Percentiles rank a stretch among this genome's conserved stretches.
Evolutionary conservation across 2,329 filamentous ascomycete species (phyloP).

Genomic region (Aspergillus sojae): DNA sequence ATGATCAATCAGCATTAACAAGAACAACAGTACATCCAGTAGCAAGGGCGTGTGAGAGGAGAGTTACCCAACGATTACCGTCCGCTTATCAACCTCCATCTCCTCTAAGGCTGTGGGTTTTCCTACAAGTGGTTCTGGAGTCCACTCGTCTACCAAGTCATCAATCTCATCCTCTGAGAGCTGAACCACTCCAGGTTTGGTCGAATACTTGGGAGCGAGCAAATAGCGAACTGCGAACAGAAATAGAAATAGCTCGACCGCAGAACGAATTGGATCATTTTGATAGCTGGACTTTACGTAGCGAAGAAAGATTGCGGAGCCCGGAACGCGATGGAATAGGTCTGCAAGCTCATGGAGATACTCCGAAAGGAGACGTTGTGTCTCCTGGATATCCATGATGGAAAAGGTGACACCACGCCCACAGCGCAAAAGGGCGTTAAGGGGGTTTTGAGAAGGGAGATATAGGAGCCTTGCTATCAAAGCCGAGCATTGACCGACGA

Average conservation of each 20-base stretch:
- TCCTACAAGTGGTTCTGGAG: conserved; percentile 84
- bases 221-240: conserved; percentile 95
- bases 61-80: conserved; percentile 81
- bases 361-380: conserved; percentile 56
- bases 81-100: conserved; percentile 78
- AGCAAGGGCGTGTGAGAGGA: background rate
- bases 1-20: conserved; percentile 13
- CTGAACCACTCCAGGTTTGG: conserved; percentile 86
- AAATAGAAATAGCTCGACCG: conserved; percentile 89
- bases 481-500: background rate
- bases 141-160: conserved; percentile 95
- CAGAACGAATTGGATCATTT: conserved; percentile 90
- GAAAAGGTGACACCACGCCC: conserved; percentile 15
- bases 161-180: conserved; percentile 96
- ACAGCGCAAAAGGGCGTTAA: conserved; percentile 1
- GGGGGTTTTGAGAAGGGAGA: background rate
- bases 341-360: conserved; percentile 59
- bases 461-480: background rate
- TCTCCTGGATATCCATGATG: conserved; percentile 61
- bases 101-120: conserved; percentile 75
- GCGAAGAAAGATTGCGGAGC: conserved; percentile 88
- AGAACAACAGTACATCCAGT: background rate
- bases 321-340: conserved; percentile 86
- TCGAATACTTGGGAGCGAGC: conserved; percentile 88
- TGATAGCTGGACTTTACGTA: conserved; percentile 98